Evolutionary conservation across 768 basidiomycete species (phyloP), one percentile per base, ranked within the genome.

Genomic region (Suillus discolor): DNA sequence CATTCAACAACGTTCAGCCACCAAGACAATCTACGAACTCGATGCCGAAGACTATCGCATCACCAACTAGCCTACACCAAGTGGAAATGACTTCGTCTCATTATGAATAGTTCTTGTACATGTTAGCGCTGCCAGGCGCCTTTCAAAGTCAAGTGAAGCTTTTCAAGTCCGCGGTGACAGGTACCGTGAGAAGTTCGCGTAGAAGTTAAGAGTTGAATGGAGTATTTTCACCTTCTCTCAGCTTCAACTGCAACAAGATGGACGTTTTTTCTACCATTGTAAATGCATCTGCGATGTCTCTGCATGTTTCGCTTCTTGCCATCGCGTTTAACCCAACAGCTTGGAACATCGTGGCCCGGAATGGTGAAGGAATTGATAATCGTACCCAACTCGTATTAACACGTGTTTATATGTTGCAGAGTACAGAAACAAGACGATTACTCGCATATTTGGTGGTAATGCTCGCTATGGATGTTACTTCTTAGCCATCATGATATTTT

Each of bases 331-430:
- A 98, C 72, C 97, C 97, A 0, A 88, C 89, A 1, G 95, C 91
- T 65, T 99, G 97, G 97, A 99, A 99, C 77, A 88, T 95, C 67
- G 88, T 96, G 36, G 97, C 97, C 31, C 89, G 89, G 64, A 94
- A 96, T 80, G 95, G 95, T 95, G 68, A 59, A 87, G 79, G 23
- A 54, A 39, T 54, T 61, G 16, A 23, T 28, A 12, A 28, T 53
- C 34, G 38, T 62, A 15, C 41, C 34, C 9, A 62, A 16, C 20
- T 28, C 13, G 13, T 20, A 36, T n/a, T 39, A 20, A 39, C 34
- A 39, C 64, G 42, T 47, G 54, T 28, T 25, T 36, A 39, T 38
- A 23, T 54, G 18, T 53, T 45, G 31, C 68, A 91, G 90, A 91
- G 71, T 93, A 93, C 79, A 87, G 81, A 66, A 92, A 96, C 79